phyloP scores from a whole-genome alignment of 257 asterid genomes.

The Haberlea rhodopensis region DNA sequence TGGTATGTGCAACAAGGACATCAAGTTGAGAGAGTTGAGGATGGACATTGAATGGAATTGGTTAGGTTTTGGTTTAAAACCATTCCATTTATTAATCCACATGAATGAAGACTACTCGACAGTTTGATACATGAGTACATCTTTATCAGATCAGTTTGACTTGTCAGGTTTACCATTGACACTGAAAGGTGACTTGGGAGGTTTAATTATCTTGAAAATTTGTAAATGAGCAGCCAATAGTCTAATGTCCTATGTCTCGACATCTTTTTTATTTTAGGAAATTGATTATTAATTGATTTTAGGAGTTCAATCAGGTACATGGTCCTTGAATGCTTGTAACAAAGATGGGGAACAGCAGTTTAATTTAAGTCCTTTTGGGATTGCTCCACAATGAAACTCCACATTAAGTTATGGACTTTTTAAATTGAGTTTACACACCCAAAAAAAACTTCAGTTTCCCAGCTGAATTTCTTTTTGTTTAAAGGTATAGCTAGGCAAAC shows the following conservation, averaged over 20 bases:
- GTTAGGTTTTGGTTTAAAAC: not conserved
- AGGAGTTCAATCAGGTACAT: not conserved
- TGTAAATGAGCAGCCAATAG: not conserved
- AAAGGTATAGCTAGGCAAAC: too few species aligned
- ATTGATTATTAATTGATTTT: not conserved
- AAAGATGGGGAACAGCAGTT: not conserved
- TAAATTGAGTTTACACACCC: not conserved
- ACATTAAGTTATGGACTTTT: not conserved
- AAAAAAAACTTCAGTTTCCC: too few species aligned
- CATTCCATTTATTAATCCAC: not conserved
- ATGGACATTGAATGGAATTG: not conserved
- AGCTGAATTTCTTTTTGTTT: too few species aligned
- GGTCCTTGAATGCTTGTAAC: not conserved
- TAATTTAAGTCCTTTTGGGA: not conserved
- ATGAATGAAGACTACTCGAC: not conserved
- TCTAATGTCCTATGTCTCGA: not conserved
- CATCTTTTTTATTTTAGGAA: too few species aligned
- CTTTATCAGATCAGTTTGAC: not conserved
- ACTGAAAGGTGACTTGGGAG: not conserved
- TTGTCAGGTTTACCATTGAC: not conserved
- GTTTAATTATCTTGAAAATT: not conserved
- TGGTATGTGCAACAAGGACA: not conserved
- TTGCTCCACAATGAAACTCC: not conserved
- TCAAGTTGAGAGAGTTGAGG: not conserved
- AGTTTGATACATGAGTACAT: not conserved